A percentile compares a stretch with the other conserved stretches of the same genome.
Evolutionary conservation across 2,329 filamentous ascomycete species (phyloP).

Genomic region (Aspergillus neoniger): DNA sequence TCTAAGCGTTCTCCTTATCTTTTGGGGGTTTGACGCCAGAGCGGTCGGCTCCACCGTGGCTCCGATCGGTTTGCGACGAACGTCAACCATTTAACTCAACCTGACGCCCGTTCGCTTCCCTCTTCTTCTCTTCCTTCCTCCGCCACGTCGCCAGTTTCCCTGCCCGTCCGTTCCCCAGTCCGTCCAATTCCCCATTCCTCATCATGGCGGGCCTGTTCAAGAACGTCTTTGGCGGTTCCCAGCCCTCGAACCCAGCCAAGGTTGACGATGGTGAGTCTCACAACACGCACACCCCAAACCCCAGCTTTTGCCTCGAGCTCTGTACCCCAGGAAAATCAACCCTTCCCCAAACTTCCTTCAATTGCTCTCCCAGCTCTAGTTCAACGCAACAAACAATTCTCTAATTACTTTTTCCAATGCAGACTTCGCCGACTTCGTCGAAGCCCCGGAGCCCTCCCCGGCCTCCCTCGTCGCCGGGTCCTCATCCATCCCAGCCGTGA

Average conservation of each 20-base stretch:
- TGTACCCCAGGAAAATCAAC: not conserved
- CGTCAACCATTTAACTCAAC: conserved; percentile 24
- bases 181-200: conserved; percentile 23
- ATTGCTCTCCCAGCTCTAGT: not conserved
- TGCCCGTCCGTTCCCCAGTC: conserved; percentile 5
- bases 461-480: conserved; percentile 49
- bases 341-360: conserved; percentile 4
- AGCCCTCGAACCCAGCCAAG: conserved; percentile 32
- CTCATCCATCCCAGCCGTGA: conserved; percentile 44
- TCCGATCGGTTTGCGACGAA: conserved; percentile 26
- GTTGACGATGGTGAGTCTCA: conserved; percentile 39
- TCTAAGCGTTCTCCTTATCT: conserved; percentile 13
- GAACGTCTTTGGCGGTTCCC: conserved; percentile 42
- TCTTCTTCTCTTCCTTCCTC: conserved; percentile 18
- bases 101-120: conserved; percentile 3
- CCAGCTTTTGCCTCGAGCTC: not conserved
- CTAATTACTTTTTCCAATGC: conserved; percentile 10
- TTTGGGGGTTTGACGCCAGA: conserved; percentile 4
- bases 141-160: conserved; percentile 23
- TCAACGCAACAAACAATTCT: not conserved
- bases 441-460: conserved; percentile 67
- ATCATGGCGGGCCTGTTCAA: conserved; percentile 43
- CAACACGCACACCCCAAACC: conserved; percentile 1
- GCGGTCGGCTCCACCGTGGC: conserved; percentile 22
- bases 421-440: conserved; percentile 96